Evolutionary conservation across 2,329 filamentous ascomycete species (phyloP).

Genomic region (Geoglossum cookeanum): DNA sequence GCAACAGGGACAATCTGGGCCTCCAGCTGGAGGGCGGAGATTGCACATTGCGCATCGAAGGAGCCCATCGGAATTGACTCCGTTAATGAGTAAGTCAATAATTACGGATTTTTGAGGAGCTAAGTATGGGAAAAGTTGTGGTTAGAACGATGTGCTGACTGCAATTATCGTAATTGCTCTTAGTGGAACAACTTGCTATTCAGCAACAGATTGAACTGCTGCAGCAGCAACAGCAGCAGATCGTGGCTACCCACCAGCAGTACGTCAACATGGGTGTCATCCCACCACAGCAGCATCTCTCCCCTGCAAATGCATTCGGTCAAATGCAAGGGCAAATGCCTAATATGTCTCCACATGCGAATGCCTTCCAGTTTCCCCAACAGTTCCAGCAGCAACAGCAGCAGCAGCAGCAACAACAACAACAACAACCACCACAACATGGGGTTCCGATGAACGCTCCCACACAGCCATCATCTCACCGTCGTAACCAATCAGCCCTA

Average conservation of each 20-base stretch:
- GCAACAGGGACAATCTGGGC: constrained; percentile 1
- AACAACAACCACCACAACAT: constrained; percentile 36
- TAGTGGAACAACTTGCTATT: constrained; percentile 94
- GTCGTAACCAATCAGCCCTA: constrained; percentile 92
- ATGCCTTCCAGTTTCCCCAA: constrained; percentile 75
- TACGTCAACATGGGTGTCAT: constrained; percentile 97
- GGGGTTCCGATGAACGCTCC: constrained; percentile 57
- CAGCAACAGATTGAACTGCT: constrained; percentile 96
- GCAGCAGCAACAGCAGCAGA: constrained; percentile 95
- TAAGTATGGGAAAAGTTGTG: not conserved
- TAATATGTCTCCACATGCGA: constrained; percentile 54
- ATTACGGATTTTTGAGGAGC: constrained; percentile 14
- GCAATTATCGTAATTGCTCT: not conserved
- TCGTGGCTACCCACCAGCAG: constrained; percentile 89
- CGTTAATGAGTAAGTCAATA: constrained; percentile 74
- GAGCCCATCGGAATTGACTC: constrained; percentile 92
- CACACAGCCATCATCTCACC: constrained; percentile 66
- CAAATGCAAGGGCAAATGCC: constrained; percentile 63
- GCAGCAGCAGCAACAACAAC: constrained; percentile 38
- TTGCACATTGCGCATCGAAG: constrained; percentile 94
- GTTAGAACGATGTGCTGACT: not conserved
- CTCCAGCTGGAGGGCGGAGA: constrained; percentile 56
- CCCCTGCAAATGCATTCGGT: constrained; percentile 51
- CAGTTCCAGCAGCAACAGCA: constrained; percentile 49
- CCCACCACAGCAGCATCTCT: constrained; percentile 62